Evolutionary conservation across 164 flowering plant genomes (phyloP).

Genomic region (Liriodendron chinense): DNA sequence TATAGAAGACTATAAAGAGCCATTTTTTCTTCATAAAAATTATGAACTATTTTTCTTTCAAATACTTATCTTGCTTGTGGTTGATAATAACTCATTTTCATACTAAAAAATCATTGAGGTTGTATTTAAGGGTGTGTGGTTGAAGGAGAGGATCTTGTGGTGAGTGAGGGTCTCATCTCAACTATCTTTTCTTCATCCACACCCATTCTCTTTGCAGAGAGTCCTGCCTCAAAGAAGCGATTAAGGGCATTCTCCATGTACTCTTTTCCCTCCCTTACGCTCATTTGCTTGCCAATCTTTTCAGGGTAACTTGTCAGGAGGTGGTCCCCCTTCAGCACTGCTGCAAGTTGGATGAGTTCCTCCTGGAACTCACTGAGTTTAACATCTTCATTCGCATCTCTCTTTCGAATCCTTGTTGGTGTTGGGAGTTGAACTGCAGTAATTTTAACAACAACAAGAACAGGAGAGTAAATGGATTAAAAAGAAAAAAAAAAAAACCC

Average conservation of each 20-base stretch:
- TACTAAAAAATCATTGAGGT: too few relatives aligned
- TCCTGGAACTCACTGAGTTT: constrained; percentile 73
- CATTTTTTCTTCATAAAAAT: too few relatives aligned
- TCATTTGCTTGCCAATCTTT: constrained; percentile 54
- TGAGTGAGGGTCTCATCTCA: constrained; percentile 72
- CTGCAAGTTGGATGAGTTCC: constrained; percentile 76
- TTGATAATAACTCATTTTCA: too few relatives aligned
- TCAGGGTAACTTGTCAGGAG: constrained; percentile 40
- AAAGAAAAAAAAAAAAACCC: too few relatives aligned
- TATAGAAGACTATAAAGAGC: too few relatives aligned
- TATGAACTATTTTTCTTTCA: too few relatives aligned
- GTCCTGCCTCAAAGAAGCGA: constrained; percentile 64
- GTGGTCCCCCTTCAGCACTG: constrained; percentile 71
- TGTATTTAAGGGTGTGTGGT: constrained; percentile 7
- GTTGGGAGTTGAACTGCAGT: constrained; percentile 59
- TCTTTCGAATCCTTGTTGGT: constrained; percentile 52
- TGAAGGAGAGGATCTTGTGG: constrained; percentile 45
- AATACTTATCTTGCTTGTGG: too few relatives aligned
- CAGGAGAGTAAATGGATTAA: background rate
- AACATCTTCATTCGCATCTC: constrained; percentile 60
- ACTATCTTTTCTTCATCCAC: constrained; percentile 64
- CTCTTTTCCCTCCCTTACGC: constrained; percentile 54
- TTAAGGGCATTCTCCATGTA: constrained; percentile 71
- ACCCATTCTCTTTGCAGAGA: constrained; percentile 62
- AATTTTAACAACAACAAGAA: background rate